Conservation (phyloP, 1,284 basidiomycete species). For the Leccinum angustisporum region DNA sequence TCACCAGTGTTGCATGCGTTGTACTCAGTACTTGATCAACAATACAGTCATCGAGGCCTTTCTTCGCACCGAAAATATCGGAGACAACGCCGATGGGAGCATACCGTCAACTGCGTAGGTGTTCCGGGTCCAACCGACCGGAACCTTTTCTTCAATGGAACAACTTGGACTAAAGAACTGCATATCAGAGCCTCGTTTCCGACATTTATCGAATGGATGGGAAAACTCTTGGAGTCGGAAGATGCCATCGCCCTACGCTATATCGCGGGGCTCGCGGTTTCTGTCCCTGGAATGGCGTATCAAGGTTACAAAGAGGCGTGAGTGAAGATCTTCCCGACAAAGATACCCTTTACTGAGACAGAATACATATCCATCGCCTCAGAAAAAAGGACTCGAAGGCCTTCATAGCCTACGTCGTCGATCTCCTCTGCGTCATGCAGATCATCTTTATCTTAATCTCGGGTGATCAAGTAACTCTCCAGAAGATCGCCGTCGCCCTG, state of each 20-base stretch:
- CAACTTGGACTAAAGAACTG: not conserved
- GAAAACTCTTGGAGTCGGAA: not conserved
- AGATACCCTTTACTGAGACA: not conserved
- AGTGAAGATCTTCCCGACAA: not conserved
- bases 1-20: not conserved
- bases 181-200: constrained; percentile 4
- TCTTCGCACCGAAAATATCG: constrained; percentile 1
- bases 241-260: not conserved
- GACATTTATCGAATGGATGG: not conserved
- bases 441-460: constrained; percentile 15
- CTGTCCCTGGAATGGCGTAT: constrained; percentile 17
- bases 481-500: not conserved
- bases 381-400: constrained; percentile 13
- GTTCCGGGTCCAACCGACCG: not conserved
- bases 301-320: constrained; percentile 10
- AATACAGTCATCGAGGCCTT: constrained; percentile 7
- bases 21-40: constrained; percentile 8
- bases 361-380: not conserved
- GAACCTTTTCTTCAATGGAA: too few species aligned
- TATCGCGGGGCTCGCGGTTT: not conserved
- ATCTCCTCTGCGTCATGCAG: constrained; percentile 28
- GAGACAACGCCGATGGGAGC: constrained; percentile 10
- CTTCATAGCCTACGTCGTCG: constrained; percentile 27
- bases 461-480: not conserved
- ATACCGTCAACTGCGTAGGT: not conserved